Base-by-base conservation (phyloP, 495 filamentous ascomycete species). In the Penicillium parvum region DNA sequence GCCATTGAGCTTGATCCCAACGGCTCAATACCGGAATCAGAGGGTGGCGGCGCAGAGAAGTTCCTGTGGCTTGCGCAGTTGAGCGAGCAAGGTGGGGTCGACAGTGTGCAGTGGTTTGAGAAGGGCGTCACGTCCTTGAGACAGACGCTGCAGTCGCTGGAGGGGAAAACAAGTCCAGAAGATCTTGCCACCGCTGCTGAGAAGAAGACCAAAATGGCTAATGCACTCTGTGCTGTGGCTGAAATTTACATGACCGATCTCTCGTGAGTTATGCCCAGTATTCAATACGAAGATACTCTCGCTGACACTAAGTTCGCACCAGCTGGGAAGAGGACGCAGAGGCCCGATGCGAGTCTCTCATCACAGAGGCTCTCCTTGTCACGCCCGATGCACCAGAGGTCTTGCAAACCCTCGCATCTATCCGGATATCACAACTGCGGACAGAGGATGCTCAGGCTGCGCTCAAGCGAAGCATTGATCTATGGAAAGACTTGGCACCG, bases 231-330 rank as follows among this genome's bases (percentile, higher is more conserved):
- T 64, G 86, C 84, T 2, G 82, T 96, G 40, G 79, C 85, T 0
- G 94, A 99, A 63, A 85, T 96, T 22, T 97, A 96, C 61, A 99
- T 99, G 94, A 97, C 90, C 20, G 94, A 99, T 70, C 75, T 99
- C 47, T 85, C 77, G 64, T 73, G 56, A 53, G 66, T 68, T 32
- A 7, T 22, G n/a, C 17, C 10, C 11, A 11, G 16, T 12, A 9
- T 30, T 18, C 16, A 15, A 32, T 10, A 18, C 1, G 30, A 25
- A 32, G 12, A 3, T 1, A n/a, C 15, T 12, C 3, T 14, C 7
- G 21, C 46, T 58, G 35, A 49, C 32, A 19, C 5, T 30, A 16
- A 2, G 29, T 33, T 30, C 20, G 23, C 30, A 14, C 16, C 19
- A 79, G 85, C 17, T 95, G 88, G 86, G 88, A 94, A 61, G 81